A percentile compares a stretch with the other conserved stretches of the same genome.
Evolutionary conservation across 495 filamentous ascomycete genomes (phyloP).

Genomic region (Cladorrhinum samala): DNA sequence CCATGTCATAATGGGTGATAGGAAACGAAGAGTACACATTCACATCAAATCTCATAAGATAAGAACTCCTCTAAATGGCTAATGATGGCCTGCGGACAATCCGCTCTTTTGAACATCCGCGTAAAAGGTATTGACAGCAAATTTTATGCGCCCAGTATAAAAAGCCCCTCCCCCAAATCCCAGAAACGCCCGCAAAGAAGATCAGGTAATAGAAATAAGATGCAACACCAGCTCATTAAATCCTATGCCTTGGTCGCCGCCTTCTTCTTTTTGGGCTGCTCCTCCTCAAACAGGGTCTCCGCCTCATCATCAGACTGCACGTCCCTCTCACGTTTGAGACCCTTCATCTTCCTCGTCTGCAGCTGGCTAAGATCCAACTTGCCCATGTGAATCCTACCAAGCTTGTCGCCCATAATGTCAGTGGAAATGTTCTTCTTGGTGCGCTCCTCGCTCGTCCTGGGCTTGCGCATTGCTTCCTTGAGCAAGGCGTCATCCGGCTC

Average conservation of each 20-base stretch:
- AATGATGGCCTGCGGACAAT: not conserved
- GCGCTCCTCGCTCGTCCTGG: slow-evolving; percentile 65
- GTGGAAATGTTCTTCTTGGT: slow-evolving; percentile 94
- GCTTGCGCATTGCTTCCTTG: slow-evolving; percentile 88
- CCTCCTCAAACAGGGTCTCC: slow-evolving; percentile 9
- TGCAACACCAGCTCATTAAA: not conserved
- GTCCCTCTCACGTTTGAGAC: slow-evolving; percentile 72
- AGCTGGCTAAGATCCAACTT: slow-evolving; percentile 81
- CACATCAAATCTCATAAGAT: too few relatives aligned
- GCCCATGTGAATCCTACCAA: slow-evolving; percentile 86
- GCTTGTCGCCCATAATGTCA: slow-evolving; percentile 89
- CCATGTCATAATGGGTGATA: too few relatives aligned
- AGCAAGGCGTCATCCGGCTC: slow-evolving; percentile 66
- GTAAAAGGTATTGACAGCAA: not conserved
- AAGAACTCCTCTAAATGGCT: too few relatives aligned
- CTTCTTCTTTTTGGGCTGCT: slow-evolving; percentile 18
- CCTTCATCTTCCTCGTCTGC: slow-evolving; percentile 99
- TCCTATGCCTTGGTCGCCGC: slow-evolving; percentile 1
- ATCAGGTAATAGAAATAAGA: not conserved
- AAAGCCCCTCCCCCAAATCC: not conserved
- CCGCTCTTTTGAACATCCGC: not conserved
- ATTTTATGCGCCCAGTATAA: not conserved
- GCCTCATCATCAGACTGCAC: slow-evolving; percentile 25
- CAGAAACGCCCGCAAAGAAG: slow-evolving; percentile 14
- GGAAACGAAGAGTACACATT: too few relatives aligned